Evolutionary conservation across 371 early-diverging fungal genomes (phyloP), one percentile per base, ranked within the genome.

Genomic region (Mucor mucedo): DNA sequence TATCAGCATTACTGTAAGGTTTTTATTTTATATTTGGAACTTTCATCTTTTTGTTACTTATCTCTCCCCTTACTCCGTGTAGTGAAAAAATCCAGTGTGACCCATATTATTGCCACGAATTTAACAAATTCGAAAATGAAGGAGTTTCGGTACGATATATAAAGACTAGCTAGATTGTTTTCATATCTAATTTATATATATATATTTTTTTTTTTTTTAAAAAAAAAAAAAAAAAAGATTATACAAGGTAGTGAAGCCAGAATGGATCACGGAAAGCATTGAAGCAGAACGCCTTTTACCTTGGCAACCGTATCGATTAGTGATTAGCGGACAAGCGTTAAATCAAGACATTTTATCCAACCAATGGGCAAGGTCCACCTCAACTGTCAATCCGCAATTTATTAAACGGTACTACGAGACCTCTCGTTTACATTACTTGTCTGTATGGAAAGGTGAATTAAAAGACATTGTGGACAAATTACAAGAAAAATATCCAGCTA

Each of bases 371-470:
- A 72, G 42, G 66, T 70, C 6, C 16, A 7, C 27, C 11, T 35
- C 59, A 9, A 73, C 83, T 1, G 62, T 72, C 1, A 76, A 84
- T 27, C 86, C 89, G 2, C 87, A 84, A 9, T 95, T 95, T 70
- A 76, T 96, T 10, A 78, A 88, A 57, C 76, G 82, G 28, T 96
- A 85, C 69, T 95, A 91, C 61, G 75, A 79, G n/a, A 82, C 79
- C 2, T 94, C 94, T 1, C 82, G 95, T n/a, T 79, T 95, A 3
- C 94, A 94, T 68, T 87, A 90, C 64, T 73, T 95, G 2, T 89
- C 91, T 0, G 84, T 85, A 2, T 94, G 94, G 94, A 94, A 94
- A 75, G 77, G 77, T 35, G 93, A 93, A 55, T 77, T 95, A 47
- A 82, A 84, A 63, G 84, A 83, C 11, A 77, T 84, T 33, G 84